Evolutionary conservation across 768 basidiomycete species (phyloP), one percentile per base, ranked within the genome.

Genomic region (Mycena indigotica): DNA sequence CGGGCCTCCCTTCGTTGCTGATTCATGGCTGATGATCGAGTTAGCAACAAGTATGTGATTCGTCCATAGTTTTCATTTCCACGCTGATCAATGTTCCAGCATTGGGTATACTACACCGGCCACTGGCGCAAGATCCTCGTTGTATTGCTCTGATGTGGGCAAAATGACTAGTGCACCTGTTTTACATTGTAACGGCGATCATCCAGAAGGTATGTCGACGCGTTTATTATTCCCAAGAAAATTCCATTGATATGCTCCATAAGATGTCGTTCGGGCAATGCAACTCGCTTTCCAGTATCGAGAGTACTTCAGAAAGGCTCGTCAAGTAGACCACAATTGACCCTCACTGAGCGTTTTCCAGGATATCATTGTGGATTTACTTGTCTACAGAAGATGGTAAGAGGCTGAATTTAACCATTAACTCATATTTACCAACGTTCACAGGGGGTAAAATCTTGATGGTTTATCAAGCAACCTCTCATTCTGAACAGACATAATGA

Each of bases 101-200:
- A 92, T 96, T 56, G 94, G 94, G 23, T 96, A 95, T 64, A 95
- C 94, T 0, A 95, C 94, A 0, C 93, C 93, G 0, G 89, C 92
- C 0, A 86, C 90, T 0, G 83, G 81, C 50, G 90, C 91, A 15
- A 84, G 94, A 5, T 95, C 93, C 1, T 93, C 90, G 0, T 67
- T 91, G 29, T 97, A 97, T 67, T 94, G 91, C 66, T 91, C 91
- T 0, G 92, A 93, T 67, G 76, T 91, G 32, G 91, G 88, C 4
- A 95, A 95, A 73, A 92, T 91, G 88, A 87, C 95, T 64, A 88
- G 91, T 56, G 86, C 91, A 0, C 95, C 94, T 1, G 84, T 95
- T 3, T 69, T 96, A 19, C 95, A 96, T 60, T 92, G 95, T 57
- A 97, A 95, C 61, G 94, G 94, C 4, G 95, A 97, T 69, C 76